Evolutionary conservation across 2,329 filamentous ascomycete genomes (phyloP), one percentile per base, ranked within the genome.

Genomic region (Fusarium sp.): DNA sequence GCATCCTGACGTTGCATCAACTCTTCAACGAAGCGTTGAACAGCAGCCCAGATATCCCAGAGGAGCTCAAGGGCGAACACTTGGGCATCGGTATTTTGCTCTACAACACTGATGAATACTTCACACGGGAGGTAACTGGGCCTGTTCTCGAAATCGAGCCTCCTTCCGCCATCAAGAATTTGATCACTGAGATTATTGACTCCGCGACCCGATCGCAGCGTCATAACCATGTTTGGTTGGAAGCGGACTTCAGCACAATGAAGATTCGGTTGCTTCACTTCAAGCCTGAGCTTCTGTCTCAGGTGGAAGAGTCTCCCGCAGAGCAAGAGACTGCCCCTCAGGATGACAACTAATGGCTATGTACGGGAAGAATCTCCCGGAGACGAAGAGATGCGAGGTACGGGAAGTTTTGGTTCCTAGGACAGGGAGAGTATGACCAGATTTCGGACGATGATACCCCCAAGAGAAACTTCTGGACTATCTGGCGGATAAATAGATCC

Each of bases 201-300:
- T 22, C 11, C 13, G 31, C 48, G 10, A 9, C 35, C n/a, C 18
- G 18, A 51, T 26, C n/a, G 13, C n/a, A 26, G 48, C n/a, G 12
- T 35, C 31, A 24, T 7, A 35, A 35, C n/a, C 18, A 26, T 9
- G 48, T 51, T 35, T 51, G 48, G 48, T 12, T 51, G n/a, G 48
- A 51, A 35, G 31, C 16, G n/a, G 48, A 51, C 13, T 51, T 35
- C 2, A 35, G 48, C 13, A 20, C n/a, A 1, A 51, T 51, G 48
- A 51, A 51, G 48, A 51, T 51, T 2, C 48, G n/a, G 48, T 30
- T 35, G 13, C 48, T 51, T 51, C 48, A 51, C 31, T 51, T 51
- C 48, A 51, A 26, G 31, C 48, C 48, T 9, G 48, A 51, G 5
- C n/a, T 51, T 22, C 31, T 51, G 5, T 15, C 31, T 22, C 31